phyloP scores from a whole-genome alignment of 192 early-diverging fungal species.

The Coemansia umbellata region DNA sequence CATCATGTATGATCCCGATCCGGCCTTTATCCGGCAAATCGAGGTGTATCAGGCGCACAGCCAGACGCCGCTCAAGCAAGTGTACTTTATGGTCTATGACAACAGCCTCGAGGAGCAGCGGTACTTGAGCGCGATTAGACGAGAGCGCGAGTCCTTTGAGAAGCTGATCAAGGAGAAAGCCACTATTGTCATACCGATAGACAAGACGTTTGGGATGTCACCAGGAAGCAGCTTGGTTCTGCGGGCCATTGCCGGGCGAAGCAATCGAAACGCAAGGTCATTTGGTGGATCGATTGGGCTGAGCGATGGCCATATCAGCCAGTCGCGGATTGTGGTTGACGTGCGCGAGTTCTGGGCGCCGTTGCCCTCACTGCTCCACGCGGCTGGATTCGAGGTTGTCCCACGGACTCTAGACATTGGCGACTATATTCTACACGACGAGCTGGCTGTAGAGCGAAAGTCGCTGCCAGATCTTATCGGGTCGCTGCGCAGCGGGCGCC shows the following conservation, averaged over 20 bases:
- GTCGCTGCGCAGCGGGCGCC: constrained; percentile 75
- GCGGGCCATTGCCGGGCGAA: constrained; percentile 8
- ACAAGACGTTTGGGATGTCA: constrained; percentile 8
- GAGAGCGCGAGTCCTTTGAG: constrained; percentile 93
- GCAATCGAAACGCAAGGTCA: constrained; percentile 22
- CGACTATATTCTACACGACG: constrained; percentile 86
- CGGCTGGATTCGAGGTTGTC: constrained; percentile 65
- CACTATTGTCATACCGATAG: constrained; percentile 52
- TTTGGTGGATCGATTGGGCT: not conserved
- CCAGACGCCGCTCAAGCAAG: constrained; percentile 57
- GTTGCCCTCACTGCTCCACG: constrained; percentile 81
- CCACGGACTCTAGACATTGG: constrained; percentile 89
- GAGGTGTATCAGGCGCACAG: constrained; percentile 67
- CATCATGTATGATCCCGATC: constrained; percentile 88
- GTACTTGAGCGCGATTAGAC: constrained; percentile 77
- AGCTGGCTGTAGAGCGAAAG: constrained; percentile 90
- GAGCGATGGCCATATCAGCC: not conserved
- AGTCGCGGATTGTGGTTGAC: constrained; percentile 71
- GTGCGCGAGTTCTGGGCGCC: constrained; percentile 90
- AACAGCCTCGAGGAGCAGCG: constrained; percentile 93
- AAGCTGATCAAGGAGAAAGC: constrained; percentile 85
- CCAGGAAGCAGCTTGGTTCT: constrained; percentile 16
- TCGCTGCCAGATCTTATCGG: constrained; percentile 81
- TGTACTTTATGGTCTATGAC: constrained; percentile 93
- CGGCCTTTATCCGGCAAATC: constrained; percentile 80